phyloP scores from a whole-genome alignment of 176 grass and related monocot genomes.

The Oryza brachyantha region DNA sequence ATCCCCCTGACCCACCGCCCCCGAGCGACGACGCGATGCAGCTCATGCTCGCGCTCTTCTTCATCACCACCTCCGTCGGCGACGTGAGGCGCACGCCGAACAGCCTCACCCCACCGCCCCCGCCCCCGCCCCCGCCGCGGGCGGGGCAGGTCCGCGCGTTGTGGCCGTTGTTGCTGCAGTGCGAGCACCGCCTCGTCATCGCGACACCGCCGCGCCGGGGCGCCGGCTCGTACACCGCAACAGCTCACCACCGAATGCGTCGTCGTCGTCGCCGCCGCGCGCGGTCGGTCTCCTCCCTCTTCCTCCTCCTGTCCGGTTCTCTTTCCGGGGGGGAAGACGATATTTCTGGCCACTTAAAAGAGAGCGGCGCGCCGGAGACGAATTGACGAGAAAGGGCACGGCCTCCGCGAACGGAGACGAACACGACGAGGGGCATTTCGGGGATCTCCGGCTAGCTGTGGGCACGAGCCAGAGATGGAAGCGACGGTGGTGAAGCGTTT shows the following conservation, averaged over 20 bases:
- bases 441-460: neutral
- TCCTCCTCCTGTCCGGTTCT: neutral
- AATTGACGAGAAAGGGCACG: constrained; percentile 32
- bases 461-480: neutral
- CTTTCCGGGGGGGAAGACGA: neutral
- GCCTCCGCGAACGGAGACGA: neutral
- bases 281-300: neutral
- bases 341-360: constrained; percentile 33
- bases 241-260: neutral
- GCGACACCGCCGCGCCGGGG: neutral
- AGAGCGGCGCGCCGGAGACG: neutral
- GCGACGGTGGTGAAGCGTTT: neutral
- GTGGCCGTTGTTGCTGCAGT: constrained; percentile 98
- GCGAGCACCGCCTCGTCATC: constrained; percentile 93
- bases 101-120: constrained; percentile 49
- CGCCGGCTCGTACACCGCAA: too few species aligned
- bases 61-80: constrained; percentile 45
- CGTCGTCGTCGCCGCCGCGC: constrained; percentile 31
- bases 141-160: constrained; percentile 84
- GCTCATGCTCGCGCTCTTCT: constrained; percentile 99
- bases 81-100: constrained; percentile 79
- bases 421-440: neutral
- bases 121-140: constrained; percentile 32
- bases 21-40: constrained; percentile 66
- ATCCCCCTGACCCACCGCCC: constrained; percentile 15